Base-by-base conservation (phyloP, 73 alveolate genomes). In the Paramecium tetraurelia region DNA sequence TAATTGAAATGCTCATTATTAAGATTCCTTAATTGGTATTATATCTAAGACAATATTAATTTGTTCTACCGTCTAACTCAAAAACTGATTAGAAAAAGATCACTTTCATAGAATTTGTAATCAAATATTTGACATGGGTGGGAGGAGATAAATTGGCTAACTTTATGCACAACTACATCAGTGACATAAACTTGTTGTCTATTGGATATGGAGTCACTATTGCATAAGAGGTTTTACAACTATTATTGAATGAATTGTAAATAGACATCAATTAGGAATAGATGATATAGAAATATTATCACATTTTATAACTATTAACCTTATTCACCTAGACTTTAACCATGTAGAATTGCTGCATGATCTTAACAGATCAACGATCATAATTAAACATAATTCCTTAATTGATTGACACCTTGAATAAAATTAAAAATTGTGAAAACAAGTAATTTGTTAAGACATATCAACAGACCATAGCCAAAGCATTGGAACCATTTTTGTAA, bases 51-150 rank as follows among this genome's bases (percentile, higher is more conserved):
- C 12, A 40, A 38, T 33, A 5, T 21, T 21, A 80, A 80, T 24
- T 80, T 1, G 36, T 24, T 12, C 18, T 24, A 41, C 72, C 70
- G 0, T 11, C 86, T 12, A 1, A 72, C 3, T 29, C 20, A 48
- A 48, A 14, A 3, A 48, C 1, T 11, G 90, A 46, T 43, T 0
- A 48, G 48, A 75, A 33, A 14, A 44, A 80, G 33, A 44, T 24
- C 4, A 44, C 70, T 7, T 80, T 80, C 29, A 80, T 80, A n/a
- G 46, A 46, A 31, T 80, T 80, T 48, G 29, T 80, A 6, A 18
- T 80, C 4, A 80, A 80, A 29, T 80, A 41, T 46, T 22, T 48
- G n/a, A 44, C 76, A 4, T 80, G 90, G 90, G 90, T 80, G 3
- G 90, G 90, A 1, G 57, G 76, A 12, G 90, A 80, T 41, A 80